Conservation (phyloP, 2,329 filamentous ascomycete species). For the Chaetomium sp. region DNA sequence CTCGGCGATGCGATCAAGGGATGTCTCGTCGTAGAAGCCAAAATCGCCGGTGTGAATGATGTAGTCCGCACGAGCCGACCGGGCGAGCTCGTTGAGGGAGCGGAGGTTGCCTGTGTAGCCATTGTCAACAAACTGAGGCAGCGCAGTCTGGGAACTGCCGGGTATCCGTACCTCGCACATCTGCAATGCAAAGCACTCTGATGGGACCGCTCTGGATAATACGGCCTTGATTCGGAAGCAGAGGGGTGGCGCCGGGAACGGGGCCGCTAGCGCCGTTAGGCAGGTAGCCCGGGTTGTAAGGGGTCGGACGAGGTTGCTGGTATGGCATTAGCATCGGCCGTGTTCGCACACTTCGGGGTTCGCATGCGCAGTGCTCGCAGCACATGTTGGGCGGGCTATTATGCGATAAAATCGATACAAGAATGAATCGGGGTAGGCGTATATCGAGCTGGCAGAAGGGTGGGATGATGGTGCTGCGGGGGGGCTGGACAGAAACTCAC, state of each 20-base stretch:
- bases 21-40: conserved; percentile 97
- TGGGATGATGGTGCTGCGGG: neutral
- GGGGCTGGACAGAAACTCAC: conserved; percentile 32
- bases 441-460: neutral
- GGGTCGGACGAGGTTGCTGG: conserved; percentile 44
- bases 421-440: conserved; percentile 21
- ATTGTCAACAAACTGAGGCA: conserved; percentile 22
- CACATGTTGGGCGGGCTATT: neutral
- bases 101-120: conserved; percentile 75
- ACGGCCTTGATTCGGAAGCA: conserved; percentile 68
- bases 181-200: conserved; percentile 69
- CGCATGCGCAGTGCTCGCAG: neutral
- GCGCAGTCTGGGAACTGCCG: conserved; percentile 8
- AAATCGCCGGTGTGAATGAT: conserved; percentile 99
- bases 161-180: conserved; percentile 64
- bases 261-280: conserved; percentile 62
- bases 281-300: conserved; percentile 60
- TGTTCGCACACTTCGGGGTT: neutral
- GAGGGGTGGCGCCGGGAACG: conserved; percentile 62
- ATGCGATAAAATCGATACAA: neutral
- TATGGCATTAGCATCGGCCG: conserved; percentile 10
- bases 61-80: conserved; percentile 91
- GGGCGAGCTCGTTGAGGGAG: conserved; percentile 94
- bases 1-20: conserved; percentile 94
- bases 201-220: conserved; percentile 67